These are phyloP conservation scores for Leccinum sublutescens DNA, from an alignment of 768 basidiomycete species.

Conservation along the genomic window DNA sequence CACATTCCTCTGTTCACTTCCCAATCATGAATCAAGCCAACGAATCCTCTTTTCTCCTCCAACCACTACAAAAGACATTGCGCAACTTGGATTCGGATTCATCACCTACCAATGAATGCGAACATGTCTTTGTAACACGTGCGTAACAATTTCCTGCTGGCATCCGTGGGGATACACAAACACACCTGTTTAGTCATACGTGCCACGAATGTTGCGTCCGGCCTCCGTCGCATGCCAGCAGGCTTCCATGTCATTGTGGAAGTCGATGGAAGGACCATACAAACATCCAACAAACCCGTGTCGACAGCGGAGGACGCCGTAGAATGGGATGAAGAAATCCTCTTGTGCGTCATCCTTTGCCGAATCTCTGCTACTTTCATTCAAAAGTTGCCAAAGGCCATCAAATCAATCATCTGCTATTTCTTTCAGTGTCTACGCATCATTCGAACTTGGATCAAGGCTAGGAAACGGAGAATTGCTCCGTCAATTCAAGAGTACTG, in stretches of 20 bases:
- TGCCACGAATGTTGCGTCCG: not conserved
- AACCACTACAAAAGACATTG: not conserved
- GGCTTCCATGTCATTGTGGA: not conserved
- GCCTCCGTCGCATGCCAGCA: not conserved
- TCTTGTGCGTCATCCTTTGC: not conserved
- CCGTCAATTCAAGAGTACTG: not conserved
- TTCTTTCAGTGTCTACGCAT: not conserved
- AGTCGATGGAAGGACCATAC: not conserved
- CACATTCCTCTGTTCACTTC: too few species aligned
- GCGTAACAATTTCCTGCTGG: not conserved
- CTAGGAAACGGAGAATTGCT: not conserved
- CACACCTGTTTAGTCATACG: not conserved
- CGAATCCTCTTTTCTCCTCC: not conserved
- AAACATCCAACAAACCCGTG: not conserved
- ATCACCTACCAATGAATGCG: not conserved
- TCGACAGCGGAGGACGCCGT: not conserved
- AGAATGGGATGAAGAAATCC: not conserved
- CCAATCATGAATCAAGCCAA: too few species aligned
- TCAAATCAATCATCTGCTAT: not conserved
- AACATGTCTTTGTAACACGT: not conserved
- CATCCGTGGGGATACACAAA: not conserved
- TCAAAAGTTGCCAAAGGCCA: not conserved
- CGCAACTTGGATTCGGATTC: not conserved
- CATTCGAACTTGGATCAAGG: not conserved
- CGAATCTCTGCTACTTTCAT: not conserved